Percentiles rank a stretch among this genome's conserved stretches.
phyloP scores from a whole-genome alignment of 1,284 basidiomycete species.

The Neonothopanus nambi region DNA sequence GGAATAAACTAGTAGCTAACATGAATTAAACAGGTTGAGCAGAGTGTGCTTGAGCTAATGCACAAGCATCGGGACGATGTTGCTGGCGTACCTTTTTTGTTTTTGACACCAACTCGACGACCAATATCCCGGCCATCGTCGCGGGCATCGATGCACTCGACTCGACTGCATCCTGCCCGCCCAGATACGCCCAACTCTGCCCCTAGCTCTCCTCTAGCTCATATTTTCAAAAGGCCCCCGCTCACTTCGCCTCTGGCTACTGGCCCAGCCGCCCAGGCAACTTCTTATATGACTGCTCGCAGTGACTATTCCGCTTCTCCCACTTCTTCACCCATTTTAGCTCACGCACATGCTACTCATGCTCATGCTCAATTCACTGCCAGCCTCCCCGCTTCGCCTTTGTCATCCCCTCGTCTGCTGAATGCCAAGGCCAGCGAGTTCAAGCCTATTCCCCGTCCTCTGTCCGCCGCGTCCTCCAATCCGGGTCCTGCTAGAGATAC shows the following conservation, averaged over 20 bases:
- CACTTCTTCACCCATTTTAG: conserved; percentile 67
- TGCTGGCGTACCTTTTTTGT: conserved; percentile 79
- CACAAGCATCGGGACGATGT: conserved; percentile 83
- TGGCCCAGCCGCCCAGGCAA: conserved; percentile 41
- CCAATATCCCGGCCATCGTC: conserved; percentile 82
- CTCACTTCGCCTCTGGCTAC: conserved; percentile 67
- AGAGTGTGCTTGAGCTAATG: conserved; percentile 82
- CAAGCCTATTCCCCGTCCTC: conserved; percentile 66
- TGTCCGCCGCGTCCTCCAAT: conserved; percentile 71
- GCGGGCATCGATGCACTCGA: conserved; percentile 70
- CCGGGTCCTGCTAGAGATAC: conserved; percentile 60
- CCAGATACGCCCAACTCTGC: conserved; percentile 75
- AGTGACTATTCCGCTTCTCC: conserved; percentile 65
- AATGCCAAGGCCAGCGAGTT: conserved; percentile 60
- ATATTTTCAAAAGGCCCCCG: conserved; percentile 74
- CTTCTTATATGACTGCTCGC: conserved; percentile 60
- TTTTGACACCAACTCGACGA: conserved; percentile 74
- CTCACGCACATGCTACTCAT: conserved; percentile 51
- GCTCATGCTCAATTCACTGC: conserved; percentile 62
- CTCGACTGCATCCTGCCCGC: conserved; percentile 56
- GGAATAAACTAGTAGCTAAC: conserved; percentile 15
- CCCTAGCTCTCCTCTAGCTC: conserved; percentile 66
- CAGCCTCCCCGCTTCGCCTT: conserved; percentile 65
- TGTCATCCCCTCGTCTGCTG: conserved; percentile 58
- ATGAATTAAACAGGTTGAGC: conserved; percentile 55